phyloP scores from a whole-genome alignment of 2,329 filamentous ascomycete genomes.

The Colletotrichum sp. region DNA sequence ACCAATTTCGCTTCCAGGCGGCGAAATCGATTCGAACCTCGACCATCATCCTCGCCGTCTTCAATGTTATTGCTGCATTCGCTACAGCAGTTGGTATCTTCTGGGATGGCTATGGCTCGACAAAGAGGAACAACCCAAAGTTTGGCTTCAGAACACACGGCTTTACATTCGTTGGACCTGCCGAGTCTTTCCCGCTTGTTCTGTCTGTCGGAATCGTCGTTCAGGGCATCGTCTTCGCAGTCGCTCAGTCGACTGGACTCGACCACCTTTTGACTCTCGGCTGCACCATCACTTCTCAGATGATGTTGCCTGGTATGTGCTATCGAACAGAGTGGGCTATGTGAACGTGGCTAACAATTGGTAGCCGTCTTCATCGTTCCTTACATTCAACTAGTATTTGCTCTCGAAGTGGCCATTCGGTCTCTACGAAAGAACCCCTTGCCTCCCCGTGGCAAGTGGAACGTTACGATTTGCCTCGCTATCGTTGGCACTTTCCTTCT shows the following conservation, averaged over 20 bases:
- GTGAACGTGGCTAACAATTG: constrained; percentile 26
- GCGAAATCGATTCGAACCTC: constrained; percentile 65
- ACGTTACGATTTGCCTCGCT: constrained; percentile 60
- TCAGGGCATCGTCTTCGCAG: constrained; percentile 63
- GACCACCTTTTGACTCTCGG: constrained; percentile 53
- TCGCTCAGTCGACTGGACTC: constrained; percentile 61
- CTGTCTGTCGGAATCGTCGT: constrained; percentile 61
- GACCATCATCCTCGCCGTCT: constrained; percentile 64
- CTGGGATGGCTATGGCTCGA: constrained; percentile 56
- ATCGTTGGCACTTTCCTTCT: constrained; percentile 56
- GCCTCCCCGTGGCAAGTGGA: constrained; percentile 63
- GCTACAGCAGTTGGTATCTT: constrained; percentile 61
- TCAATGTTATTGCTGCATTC: constrained; percentile 65
- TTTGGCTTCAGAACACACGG: constrained; percentile 45
- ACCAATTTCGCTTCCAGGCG: constrained; percentile 56
- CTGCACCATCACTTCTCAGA: constrained; percentile 59
- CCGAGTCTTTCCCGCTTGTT: constrained; percentile 60
- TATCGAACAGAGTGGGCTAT: not conserved
- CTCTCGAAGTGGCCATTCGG: constrained; percentile 63
- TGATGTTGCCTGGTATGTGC: constrained; percentile 63
- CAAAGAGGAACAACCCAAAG: constrained; percentile 43
- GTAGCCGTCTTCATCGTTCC: constrained; percentile 71
- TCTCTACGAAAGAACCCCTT: constrained; percentile 62
- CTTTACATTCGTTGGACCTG: constrained; percentile 49
- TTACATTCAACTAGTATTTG: constrained; percentile 70